These are phyloP conservation scores for Fusarium agapanthi DNA, from an alignment of 2,329 filamentous ascomycete genomes.

Conservation along the genomic window DNA sequence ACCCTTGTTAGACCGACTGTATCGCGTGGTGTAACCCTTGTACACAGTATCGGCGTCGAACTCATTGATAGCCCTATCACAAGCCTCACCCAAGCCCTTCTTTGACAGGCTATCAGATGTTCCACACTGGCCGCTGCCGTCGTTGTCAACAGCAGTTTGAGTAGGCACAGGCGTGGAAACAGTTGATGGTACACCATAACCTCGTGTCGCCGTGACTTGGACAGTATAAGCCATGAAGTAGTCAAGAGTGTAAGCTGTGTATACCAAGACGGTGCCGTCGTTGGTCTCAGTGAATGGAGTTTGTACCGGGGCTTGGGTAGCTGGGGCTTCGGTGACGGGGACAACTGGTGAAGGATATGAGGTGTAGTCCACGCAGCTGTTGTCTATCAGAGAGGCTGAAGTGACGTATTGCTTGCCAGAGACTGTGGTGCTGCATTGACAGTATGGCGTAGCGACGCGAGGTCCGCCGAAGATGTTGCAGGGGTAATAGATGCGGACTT, in stretches of 20 bases:
- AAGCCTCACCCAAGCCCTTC: slow-evolving; percentile 1
- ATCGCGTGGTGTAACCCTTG: slow-evolving; percentile 6
- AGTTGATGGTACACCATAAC: background rate
- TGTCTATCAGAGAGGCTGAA: background rate
- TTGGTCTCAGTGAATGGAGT: slow-evolving; percentile 1
- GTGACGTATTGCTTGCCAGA: background rate
- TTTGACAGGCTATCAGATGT: slow-evolving; percentile 11
- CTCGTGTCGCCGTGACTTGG: background rate
- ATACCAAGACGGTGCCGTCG: slow-evolving; percentile 7
- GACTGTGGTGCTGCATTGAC: slow-evolving; percentile 9
- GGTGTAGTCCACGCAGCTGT: background rate
- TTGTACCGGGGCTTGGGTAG: background rate
- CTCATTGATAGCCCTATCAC: slow-evolving; percentile 3
- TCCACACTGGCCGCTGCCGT: slow-evolving; percentile 13
- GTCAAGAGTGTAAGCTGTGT: background rate
- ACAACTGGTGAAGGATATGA: background rate
- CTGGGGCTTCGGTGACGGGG: background rate
- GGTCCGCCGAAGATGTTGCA: background rate
- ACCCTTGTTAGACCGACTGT: slow-evolving; percentile 10
- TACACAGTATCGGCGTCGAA: slow-evolving; percentile 15
- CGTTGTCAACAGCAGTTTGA: slow-evolving; percentile 15
- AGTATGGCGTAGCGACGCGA: background rate
- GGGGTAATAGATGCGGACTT: background rate
- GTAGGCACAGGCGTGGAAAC: slow-evolving; percentile 7
- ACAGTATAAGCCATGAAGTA: background rate